These are phyloP conservation scores for Mortierella antarctica DNA, from an alignment of 192 early-diverging fungal genomes.

Conservation along the genomic window DNA sequence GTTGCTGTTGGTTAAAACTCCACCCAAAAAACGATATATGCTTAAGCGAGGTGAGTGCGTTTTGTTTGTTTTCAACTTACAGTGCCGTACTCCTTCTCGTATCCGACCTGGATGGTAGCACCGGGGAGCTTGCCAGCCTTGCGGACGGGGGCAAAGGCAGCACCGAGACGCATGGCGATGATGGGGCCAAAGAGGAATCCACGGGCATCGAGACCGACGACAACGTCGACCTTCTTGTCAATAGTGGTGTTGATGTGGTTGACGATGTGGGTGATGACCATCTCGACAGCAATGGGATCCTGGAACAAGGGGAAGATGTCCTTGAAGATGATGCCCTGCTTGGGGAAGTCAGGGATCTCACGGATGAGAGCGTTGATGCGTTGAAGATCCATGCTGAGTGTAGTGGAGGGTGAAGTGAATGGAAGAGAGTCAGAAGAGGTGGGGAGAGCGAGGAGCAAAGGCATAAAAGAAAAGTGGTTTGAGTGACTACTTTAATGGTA, in stretches of 20 bases:
- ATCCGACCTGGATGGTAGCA: slow-evolving; percentile 71
- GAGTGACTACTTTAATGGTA: not conserved
- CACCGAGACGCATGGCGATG: slow-evolving; percentile 87
- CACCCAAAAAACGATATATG: not conserved
- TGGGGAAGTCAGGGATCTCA: slow-evolving; percentile 51
- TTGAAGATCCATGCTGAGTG: slow-evolving; percentile 35
- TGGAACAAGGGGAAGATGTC: slow-evolving; percentile 98
- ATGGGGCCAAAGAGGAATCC: slow-evolving; percentile 96
- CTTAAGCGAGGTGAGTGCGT: not conserved
- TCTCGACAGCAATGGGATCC: slow-evolving; percentile 92
- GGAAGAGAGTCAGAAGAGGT: not conserved
- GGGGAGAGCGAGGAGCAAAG: not conserved
- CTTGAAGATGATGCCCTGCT: slow-evolving; percentile 93
- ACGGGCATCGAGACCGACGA: slow-evolving; percentile 97
- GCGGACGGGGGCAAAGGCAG: slow-evolving; percentile 93
- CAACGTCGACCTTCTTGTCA: slow-evolving; percentile 81
- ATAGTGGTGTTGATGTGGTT: slow-evolving; percentile 77
- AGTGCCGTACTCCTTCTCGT: slow-evolving; percentile 96
- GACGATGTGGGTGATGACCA: slow-evolving; percentile 87
- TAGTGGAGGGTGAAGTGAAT: not conserved
- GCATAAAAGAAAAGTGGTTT: not conserved
- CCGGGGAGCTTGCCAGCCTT: slow-evolving; percentile 98
- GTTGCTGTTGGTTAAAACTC: not conserved
- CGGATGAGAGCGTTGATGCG: slow-evolving; percentile 52
- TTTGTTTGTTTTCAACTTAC: slow-evolving; percentile 38